Evolutionary conservation across 148 eudicot species (phyloP).

Genomic region (Persicaria maculosa): DNA sequence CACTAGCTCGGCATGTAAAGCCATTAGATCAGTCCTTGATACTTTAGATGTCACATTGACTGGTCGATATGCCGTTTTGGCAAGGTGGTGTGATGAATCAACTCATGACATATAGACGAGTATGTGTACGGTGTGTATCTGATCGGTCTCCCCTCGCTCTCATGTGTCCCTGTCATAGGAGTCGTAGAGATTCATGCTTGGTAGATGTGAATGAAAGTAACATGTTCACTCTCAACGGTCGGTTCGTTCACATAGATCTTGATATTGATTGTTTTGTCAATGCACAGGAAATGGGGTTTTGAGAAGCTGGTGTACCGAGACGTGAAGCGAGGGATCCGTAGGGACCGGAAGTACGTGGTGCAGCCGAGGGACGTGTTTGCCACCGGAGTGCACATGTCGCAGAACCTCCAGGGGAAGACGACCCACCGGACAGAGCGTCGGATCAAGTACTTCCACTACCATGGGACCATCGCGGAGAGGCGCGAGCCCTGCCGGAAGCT

Average conservation of each 20-base stretch:
- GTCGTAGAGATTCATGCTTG: not conserved
- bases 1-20: not conserved
- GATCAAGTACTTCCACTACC: constrained; percentile 71
- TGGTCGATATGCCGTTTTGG: not conserved
- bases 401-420: constrained; percentile 49
- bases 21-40: not conserved
- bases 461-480: constrained; percentile 52
- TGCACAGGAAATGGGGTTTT: constrained; percentile 71
- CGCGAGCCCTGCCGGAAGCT: constrained; percentile 52
- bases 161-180: not conserved
- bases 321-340: constrained; percentile 42
- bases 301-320: constrained; percentile 80
- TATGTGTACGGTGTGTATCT: not conserved
- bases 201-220: not conserved
- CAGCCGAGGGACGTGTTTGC: constrained; percentile 70
- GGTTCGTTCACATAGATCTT: too few species aligned
- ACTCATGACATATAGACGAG: not conserved
- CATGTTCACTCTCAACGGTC: not conserved
- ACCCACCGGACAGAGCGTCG: constrained; percentile 33
- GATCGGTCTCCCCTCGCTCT: not conserved
- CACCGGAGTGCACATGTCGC: constrained; percentile 77
- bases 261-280: not conserved
- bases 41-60: not conserved
- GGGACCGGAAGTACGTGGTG: constrained; percentile 70
- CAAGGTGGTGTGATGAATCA: not conserved